These are phyloP conservation scores for Myrmaecium sp. DNA, from an alignment of 2,329 filamentous ascomycete species.

Conservation along the genomic window DNA sequence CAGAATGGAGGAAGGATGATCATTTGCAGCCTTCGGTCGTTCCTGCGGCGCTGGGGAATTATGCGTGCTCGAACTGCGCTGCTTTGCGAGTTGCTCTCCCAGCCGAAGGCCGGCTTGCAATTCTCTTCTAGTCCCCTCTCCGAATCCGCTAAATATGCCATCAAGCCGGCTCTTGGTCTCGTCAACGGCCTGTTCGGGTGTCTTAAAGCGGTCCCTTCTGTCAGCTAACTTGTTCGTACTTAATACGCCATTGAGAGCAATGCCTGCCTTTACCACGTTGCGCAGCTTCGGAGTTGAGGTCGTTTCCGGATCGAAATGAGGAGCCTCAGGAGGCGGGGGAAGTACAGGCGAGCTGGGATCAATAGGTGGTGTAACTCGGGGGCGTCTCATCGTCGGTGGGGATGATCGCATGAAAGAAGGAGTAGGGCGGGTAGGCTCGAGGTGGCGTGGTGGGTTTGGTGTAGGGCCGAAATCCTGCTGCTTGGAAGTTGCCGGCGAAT, in stretches of 20 bases:
- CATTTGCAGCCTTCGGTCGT: neutral
- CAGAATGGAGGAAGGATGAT: neutral
- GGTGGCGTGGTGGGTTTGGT: constrained; percentile 5
- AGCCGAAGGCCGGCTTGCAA: constrained; percentile 21
- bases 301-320: constrained; percentile 8
- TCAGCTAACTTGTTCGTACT: constrained; percentile 14
- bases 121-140: constrained; percentile 20
- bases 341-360: constrained; percentile 12
- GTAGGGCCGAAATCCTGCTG: constrained; percentile 4
- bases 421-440: constrained; percentile 3
- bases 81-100: constrained; percentile 19
- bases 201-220: constrained; percentile 6
- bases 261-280: constrained; percentile 20
- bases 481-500: neutral
- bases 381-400: constrained; percentile 4
- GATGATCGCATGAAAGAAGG: constrained; percentile 1
- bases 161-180: constrained; percentile 14
- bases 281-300: constrained; percentile 16
- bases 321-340: constrained; percentile 14
- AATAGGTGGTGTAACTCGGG: constrained; percentile 13
- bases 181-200: constrained; percentile 6
- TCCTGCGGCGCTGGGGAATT: constrained; percentile 2
- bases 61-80: constrained; percentile 7
- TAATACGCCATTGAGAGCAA: constrained; percentile 20
- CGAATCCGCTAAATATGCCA: constrained; percentile 22